Evolutionary conservation across 345 rosid genomes (phyloP).

Genomic region (Heritiera fomes): DNA sequence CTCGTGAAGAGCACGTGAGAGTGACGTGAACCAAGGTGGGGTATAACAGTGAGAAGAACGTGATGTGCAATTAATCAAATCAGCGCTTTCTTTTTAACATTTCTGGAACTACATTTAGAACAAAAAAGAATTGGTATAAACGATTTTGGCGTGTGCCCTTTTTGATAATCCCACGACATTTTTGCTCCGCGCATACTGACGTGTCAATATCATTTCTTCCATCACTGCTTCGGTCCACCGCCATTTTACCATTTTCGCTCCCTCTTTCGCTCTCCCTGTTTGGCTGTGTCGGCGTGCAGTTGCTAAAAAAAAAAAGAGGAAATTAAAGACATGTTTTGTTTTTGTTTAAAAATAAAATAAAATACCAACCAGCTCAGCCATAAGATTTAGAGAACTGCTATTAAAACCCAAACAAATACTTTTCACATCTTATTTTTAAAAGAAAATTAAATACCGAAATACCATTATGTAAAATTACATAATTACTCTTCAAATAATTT

Average conservation of each 20-base stretch:
- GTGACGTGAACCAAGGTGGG: slow-evolving; percentile 22
- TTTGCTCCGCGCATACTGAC: not conserved
- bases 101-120: not conserved
- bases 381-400: too few species aligned
- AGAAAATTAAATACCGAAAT: too few species aligned
- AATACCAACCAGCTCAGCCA: too few species aligned
- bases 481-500: too few species aligned
- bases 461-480: too few species aligned
- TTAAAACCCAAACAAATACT: too few species aligned
- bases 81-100: not conserved
- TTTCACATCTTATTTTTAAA: too few species aligned
- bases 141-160: slow-evolving; percentile 26
- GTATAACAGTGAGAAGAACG: slow-evolving; percentile 29
- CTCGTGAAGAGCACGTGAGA: slow-evolving; percentile 41
- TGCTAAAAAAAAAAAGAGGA: too few species aligned
- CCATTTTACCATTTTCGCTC: not conserved
- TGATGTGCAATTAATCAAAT: slow-evolving; percentile 32
- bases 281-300: too few species aligned
- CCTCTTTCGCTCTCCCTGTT: not conserved
- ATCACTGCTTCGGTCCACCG: not conserved
- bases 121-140: not conserved
- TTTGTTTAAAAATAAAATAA: too few species aligned
- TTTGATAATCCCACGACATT: slow-evolving; percentile 15
- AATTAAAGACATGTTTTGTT: too few species aligned
- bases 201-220: not conserved